These are phyloP conservation scores for Teunomyces stri DNA, from an alignment of 805 yeast genomes.

Conservation along the genomic window DNA sequence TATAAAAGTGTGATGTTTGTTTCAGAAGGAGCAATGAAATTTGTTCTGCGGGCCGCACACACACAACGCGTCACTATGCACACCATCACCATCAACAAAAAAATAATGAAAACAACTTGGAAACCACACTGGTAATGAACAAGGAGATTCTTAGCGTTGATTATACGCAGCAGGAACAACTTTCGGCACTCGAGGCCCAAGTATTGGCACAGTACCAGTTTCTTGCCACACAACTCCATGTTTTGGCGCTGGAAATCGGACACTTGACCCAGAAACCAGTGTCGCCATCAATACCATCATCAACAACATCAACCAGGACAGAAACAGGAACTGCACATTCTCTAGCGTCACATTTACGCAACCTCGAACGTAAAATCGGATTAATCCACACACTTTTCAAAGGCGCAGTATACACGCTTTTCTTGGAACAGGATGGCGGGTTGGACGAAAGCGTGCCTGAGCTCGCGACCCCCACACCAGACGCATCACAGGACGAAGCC, in stretches of 20 bases:
- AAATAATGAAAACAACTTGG: not conserved
- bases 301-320: constrained; percentile 1
- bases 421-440: constrained; percentile 45
- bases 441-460: not conserved
- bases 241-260: constrained; percentile 31
- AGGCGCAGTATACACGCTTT: constrained; percentile 67
- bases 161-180: constrained; percentile 14
- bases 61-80: not conserved
- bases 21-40: too few species aligned
- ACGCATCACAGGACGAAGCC: not conserved
- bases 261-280: constrained; percentile 20
- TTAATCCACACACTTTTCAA: constrained; percentile 64
- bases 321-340: constrained; percentile 21
- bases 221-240: constrained; percentile 31
- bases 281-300: not conserved
- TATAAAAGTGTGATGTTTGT: not conserved
- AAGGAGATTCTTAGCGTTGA: constrained; percentile 10
- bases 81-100: not conserved
- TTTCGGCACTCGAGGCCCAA: constrained; percentile 31
- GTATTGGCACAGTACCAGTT: constrained; percentile 38
- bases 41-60: too few species aligned
- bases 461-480: not conserved
- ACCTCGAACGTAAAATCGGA: constrained; percentile 61
- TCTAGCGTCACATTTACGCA: constrained; percentile 49
- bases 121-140: not conserved